A percentile compares a stretch with the other conserved stretches of the same genome.
Evolutionary conservation across 768 basidiomycete species (phyloP).

Genomic region (Rhodotorula diobovata): DNA sequence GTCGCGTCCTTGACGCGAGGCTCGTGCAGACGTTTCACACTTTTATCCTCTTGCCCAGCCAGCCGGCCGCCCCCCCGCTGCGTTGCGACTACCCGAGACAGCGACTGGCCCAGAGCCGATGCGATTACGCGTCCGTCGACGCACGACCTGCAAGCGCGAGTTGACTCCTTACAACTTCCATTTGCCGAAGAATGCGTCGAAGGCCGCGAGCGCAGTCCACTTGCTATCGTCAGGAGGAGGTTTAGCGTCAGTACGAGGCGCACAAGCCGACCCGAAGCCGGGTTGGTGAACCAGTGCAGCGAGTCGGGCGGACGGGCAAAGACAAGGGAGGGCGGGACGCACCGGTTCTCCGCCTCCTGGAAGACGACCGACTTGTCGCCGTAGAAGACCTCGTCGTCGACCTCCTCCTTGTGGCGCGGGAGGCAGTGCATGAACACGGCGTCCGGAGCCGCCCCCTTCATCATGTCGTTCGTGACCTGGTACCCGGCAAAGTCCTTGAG

Average conservation of each 20-base stretch:
- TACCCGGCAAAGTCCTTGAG: constrained; percentile 82
- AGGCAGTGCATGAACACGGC: constrained; percentile 85
- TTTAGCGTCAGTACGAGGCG: neutral
- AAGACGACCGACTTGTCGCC: constrained; percentile 86
- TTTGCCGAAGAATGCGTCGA: constrained; percentile 53
- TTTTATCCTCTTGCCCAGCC: neutral
- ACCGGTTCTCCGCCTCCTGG: constrained; percentile 86
- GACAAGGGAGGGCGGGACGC: neutral
- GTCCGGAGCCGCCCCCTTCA: constrained; percentile 50
- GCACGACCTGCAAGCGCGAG: neutral
- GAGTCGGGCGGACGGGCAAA: too few species aligned
- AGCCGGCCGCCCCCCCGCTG: too few species aligned
- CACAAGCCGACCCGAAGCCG: too few species aligned
- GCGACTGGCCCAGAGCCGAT: too few species aligned
- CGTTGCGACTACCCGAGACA: too few species aligned
- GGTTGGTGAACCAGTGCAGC: too few species aligned
- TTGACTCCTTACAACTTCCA: constrained; percentile 29
- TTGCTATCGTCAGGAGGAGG: constrained; percentile 49
- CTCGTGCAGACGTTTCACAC: neutral
- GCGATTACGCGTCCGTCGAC: too few species aligned
- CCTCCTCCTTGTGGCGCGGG: constrained; percentile 85
- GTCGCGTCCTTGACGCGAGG: neutral
- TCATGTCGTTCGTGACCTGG: constrained; percentile 86
- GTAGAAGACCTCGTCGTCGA: constrained; percentile 96
- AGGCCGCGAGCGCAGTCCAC: constrained; percentile 90